These are phyloP conservation scores for Cercospora sojina DNA, from an alignment of 2,329 filamentous ascomycete genomes.

Conservation along the genomic window DNA sequence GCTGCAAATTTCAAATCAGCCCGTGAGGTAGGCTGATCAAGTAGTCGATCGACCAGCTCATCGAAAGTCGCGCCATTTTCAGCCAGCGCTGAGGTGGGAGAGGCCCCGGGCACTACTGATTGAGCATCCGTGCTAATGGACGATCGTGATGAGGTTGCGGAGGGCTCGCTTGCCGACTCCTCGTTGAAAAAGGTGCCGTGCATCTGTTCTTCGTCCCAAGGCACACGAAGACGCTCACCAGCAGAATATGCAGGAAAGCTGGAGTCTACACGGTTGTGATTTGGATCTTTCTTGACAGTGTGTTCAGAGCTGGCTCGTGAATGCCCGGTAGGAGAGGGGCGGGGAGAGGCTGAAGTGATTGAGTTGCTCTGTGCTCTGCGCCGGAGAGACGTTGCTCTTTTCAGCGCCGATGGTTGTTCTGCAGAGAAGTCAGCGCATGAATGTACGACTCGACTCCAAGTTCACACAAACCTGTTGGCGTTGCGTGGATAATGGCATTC, in stretches of 20 bases:
- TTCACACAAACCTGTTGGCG: slow-evolving; percentile 54
- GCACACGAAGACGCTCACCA: slow-evolving; percentile 34
- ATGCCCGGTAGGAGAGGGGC: slow-evolving; percentile 43
- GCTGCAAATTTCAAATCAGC: slow-evolving; percentile 85
- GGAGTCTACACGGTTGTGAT: slow-evolving; percentile 37
- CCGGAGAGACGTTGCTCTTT: slow-evolving; percentile 35
- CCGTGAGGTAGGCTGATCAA: slow-evolving; percentile 77
- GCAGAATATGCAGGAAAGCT: slow-evolving; percentile 33
- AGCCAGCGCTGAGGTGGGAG: slow-evolving; percentile 35
- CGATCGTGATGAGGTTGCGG: slow-evolving; percentile 65
- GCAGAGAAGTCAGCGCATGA: not conserved
- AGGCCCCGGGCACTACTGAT: slow-evolving; percentile 22
- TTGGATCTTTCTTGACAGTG: slow-evolving; percentile 36
- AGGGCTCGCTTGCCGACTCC: slow-evolving; percentile 60
- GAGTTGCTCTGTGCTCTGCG: slow-evolving; percentile 49
- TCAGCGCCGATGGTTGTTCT: slow-evolving; percentile 7
- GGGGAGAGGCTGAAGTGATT: slow-evolving; percentile 43
- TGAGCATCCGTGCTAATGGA: slow-evolving; percentile 62
- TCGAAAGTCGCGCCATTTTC: slow-evolving; percentile 59
- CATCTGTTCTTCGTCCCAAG: slow-evolving; percentile 48
- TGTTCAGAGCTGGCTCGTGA: slow-evolving; percentile 51
- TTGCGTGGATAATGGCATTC: slow-evolving; percentile 64
- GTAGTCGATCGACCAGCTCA: slow-evolving; percentile 73
- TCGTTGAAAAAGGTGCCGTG: slow-evolving; percentile 63
- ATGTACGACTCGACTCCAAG: not conserved